Evolutionary conservation across 169 alveolate genomes (phyloP).

Genomic region (Fabrea salina): DNA sequence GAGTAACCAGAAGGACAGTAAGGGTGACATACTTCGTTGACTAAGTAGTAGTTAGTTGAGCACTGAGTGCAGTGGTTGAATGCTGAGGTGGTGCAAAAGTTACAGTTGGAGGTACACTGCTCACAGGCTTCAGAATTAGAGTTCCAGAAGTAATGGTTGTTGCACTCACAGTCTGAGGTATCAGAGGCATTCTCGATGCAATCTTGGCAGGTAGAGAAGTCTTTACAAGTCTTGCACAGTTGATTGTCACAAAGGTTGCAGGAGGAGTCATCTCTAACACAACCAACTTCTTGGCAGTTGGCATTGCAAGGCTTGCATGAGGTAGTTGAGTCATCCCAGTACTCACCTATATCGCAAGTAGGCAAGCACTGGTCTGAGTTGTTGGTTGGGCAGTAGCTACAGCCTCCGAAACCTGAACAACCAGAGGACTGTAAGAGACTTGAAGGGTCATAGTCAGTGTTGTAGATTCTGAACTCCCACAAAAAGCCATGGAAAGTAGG

Average conservation of each 20-base stretch:
- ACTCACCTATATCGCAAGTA: not conserved
- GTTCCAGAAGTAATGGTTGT: no score
- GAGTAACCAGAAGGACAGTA: not conserved
- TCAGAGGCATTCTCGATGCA: slow-evolving; percentile 14
- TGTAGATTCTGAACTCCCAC: not conserved
- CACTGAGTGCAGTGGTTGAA: not conserved
- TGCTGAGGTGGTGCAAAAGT: no score
- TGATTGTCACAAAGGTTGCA: no score
- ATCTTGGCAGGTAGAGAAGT: not conserved
- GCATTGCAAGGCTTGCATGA: not conserved
- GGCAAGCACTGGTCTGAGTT: not conserved
- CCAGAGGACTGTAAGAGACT: not conserved
- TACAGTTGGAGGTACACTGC: no score
- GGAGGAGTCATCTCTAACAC: not conserved
- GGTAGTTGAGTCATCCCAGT: not conserved
- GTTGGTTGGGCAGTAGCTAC: slow-evolving; percentile 6
- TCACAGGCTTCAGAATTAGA: no score
- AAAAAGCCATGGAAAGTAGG: not conserved
- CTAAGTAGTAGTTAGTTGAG: not conserved
- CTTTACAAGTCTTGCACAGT: not conserved
- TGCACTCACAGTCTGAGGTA: no score
- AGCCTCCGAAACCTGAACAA: slow-evolving; percentile 7
- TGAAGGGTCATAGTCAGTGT: not conserved
- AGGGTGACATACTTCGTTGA: not conserved
- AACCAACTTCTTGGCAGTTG: not conserved